Base-by-base conservation (phyloP, 2,329 filamentous ascomycete genomes). In the Epichloe brachyelytri region DNA sequence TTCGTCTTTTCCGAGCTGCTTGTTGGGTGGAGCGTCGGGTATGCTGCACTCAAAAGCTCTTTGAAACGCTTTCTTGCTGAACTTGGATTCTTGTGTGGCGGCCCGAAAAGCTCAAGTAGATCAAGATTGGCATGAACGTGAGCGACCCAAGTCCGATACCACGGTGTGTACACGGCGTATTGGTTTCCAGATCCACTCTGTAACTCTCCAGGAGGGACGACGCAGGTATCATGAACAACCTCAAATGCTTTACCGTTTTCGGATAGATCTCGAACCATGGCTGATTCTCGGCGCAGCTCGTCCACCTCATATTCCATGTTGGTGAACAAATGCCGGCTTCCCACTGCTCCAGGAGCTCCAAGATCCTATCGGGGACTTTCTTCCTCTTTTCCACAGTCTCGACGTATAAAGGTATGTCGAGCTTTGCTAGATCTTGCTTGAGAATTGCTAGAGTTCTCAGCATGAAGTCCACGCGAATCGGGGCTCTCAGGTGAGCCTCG, bases 221-320 rank as follows among this genome's bases (percentile, higher is more conserved):
- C 79, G 56, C 88, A 93, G 4, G 85, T 87, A 65, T 95, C 90
- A 54, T 90, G 86, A 1, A 85, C 73, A 0, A 83, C 77, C n/a
- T 83, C 76, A 57, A 94, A 82, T 1, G 77, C 74, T 45, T 91
- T 78, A 0, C 79, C 83, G 12, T 76, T 77, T 15, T 80, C 73
- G 1, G 83, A 67, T 53, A 84, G 78, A 40, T 73, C 65, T 30
- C 71, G 75, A 1, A 87, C 75, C 60, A 95, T 68, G 30, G 71
- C 72, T 1, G 82, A 80, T 59, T 96, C 90, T 5, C 89, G 75
- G 43, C 89, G 74, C 52, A 95, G 68, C 68, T 95, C 90, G 62
- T 96, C 90, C 0, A 94, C 88, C 64, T 95, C 90, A 60, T 95
- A 95, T 63, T 95, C 89, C 52, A 89, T 80, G 62, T 95, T 95